Evolutionary conservation across 2,329 filamentous ascomycete genomes (phyloP), one percentile per base, ranked within the genome.

Genomic region (Calonectria hongkongensis): DNA sequence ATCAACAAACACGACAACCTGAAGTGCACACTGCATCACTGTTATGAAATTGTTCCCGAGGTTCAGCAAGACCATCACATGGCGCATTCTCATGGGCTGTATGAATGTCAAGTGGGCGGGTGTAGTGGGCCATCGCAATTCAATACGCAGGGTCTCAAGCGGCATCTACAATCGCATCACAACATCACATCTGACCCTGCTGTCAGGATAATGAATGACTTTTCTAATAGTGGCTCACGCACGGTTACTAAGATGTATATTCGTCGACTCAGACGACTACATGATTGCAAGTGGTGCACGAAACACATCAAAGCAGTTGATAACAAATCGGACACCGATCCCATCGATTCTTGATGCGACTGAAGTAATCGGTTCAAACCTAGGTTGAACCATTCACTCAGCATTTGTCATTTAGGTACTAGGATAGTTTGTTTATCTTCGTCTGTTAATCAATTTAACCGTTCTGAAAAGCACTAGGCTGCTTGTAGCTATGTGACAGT

Each of bases 141-240:
- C 43, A 1, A 3, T 15, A 3, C 12, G 21, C 9, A n/a, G 13
- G 10, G 1, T 28, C 43, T 64, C 27, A 8, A 13, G 3, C 27
- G 18, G n/a, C 60, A 64, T 33, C 60, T 64, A 4, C 39, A 43
- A 18, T 16, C 27, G 6, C 60, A 64, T 36, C 60, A 64, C 9
- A 9, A 18, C n/a, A 25, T 64, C 1, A 16, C 60, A n/a, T n/a
- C n/a, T n/a, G n/a, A n/a, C n/a, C n/a, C n/a, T n/a, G n/a, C n/a
- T n/a, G n/a, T n/a, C n/a, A n/a, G n/a, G n/a, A n/a, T n/a, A n/a
- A n/a, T n/a, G n/a, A n/a, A n/a, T n/a, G n/a, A n/a, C n/a, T n/a
- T n/a, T n/a, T n/a, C n/a, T n/a, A n/a, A n/a, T n/a, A n/a, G n/a
- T n/a, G n/a, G n/a, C n/a, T n/a, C n/a, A n/a, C n/a, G n/a, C n/a